phyloP scores from a whole-genome alignment of 768 basidiomycete genomes.

The Ramaria sp. region DNA sequence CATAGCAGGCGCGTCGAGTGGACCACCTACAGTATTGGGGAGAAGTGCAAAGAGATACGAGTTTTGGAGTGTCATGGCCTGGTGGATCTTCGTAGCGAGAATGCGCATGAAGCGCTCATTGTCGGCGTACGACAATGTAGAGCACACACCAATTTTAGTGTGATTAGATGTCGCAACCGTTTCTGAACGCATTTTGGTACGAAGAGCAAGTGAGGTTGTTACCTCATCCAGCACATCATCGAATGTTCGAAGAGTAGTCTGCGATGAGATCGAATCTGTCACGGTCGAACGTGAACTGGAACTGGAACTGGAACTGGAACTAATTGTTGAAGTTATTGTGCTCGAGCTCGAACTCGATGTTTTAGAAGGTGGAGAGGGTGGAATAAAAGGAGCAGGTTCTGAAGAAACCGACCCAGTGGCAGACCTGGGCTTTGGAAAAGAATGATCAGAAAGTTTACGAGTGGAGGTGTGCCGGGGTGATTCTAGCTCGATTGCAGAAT shows the following conservation, averaged over 20 bases:
- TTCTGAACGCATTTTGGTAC: constrained; percentile 39
- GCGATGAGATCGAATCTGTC: not conserved
- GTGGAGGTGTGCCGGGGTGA: not conserved
- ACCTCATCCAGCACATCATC: constrained; percentile 51
- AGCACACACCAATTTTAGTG: constrained; percentile 45
- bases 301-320: not conserved
- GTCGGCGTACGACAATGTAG: constrained; percentile 46
- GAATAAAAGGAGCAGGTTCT: not conserved
- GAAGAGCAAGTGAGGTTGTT: constrained; percentile 43
- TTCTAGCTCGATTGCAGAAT: not conserved
- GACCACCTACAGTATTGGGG: constrained; percentile 15
- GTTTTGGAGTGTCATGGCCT: constrained; percentile 34
- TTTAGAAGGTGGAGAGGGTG: not conserved
- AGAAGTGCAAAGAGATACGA: constrained; percentile 9
- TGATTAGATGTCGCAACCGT: constrained; percentile 26
- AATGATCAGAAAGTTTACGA: not conserved
- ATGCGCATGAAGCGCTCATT: constrained; percentile 46
- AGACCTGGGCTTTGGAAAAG: not conserved
- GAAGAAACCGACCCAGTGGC: not conserved
- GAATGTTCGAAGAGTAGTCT: constrained; percentile 34
- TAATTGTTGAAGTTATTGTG: not conserved
- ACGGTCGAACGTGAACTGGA: not conserved
- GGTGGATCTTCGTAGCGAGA: constrained; percentile 33
- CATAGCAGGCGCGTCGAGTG: constrained; percentile 17
- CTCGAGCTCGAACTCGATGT: not conserved